Conservation (phyloP, 202 grass and related monocot genomes). For the Alloteropsis angusta region DNA sequence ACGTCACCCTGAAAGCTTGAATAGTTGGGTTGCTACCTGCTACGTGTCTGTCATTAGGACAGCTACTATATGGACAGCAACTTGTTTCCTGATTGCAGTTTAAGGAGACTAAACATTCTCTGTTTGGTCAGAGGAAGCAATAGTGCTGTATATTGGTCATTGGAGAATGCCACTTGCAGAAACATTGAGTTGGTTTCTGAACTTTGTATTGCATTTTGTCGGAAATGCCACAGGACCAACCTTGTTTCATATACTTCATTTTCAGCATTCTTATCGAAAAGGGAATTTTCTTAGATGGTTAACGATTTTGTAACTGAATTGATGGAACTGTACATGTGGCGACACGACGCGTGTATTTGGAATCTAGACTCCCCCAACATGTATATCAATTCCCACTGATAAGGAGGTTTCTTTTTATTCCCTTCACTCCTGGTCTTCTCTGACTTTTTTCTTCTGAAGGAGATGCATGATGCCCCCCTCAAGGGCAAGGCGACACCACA, state of each 20-base stretch:
- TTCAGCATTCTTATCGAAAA: not conserved
- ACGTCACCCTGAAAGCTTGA: slow-evolving; percentile 26
- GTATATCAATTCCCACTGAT: slow-evolving; percentile 13
- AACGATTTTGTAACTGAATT: not conserved
- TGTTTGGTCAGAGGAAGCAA: not conserved
- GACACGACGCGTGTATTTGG: slow-evolving; percentile 4
- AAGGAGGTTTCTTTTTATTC: slow-evolving; percentile 10
- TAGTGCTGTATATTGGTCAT: too few species aligned
- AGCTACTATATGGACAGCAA: not conserved
- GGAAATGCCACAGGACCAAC: not conserved
- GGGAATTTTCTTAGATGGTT: not conserved
- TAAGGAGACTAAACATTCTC: not conserved
- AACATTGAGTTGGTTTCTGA: not conserved
- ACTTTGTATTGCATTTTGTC: not conserved
- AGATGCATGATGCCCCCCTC: not conserved
- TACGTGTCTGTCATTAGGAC: slow-evolving; percentile 18
- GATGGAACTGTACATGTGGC: slow-evolving; percentile 10
- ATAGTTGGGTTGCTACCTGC: not conserved
- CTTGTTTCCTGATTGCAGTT: not conserved
- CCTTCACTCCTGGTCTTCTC: slow-evolving; percentile 11
- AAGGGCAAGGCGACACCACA: not conserved
- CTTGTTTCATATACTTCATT: not conserved
- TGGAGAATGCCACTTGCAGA: not conserved
- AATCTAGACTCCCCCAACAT: slow-evolving; percentile 16
- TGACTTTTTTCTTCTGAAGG: not conserved